Evolutionary conservation across 768 basidiomycete genomes (phyloP).

Genomic region (Leucocoprinus birnbaumii): DNA sequence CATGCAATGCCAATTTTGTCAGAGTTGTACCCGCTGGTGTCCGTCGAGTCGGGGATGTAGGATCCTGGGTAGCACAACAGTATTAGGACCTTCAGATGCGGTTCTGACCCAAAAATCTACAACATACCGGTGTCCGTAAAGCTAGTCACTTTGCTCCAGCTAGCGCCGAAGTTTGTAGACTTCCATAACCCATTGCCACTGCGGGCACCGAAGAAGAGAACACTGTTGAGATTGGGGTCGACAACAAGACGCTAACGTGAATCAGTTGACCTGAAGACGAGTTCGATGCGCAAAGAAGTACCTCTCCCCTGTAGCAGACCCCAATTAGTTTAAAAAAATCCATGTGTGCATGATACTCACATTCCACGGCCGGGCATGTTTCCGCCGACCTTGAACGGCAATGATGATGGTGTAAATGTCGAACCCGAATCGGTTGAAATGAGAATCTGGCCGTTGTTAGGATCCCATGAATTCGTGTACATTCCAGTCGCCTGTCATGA

Average conservation of each 20-base stretch:
- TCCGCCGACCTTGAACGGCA: constrained; percentile 68
- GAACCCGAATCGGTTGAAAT: constrained; percentile 56
- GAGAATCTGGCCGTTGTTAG: constrained; percentile 61
- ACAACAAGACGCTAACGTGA: constrained; percentile 49
- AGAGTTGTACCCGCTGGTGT: constrained; percentile 42
- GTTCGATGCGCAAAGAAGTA: constrained; percentile 14
- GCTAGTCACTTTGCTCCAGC: constrained; percentile 57
- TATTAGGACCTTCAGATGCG: no score
- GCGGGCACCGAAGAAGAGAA: constrained; percentile 62
- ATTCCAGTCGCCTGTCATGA: constrained; percentile 46
- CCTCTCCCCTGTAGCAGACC: constrained; percentile 40
- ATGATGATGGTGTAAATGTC: constrained; percentile 46
- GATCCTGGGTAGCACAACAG: constrained; percentile 33
- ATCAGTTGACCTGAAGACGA: neutral
- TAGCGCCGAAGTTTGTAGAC: constrained; percentile 54
- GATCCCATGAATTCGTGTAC: constrained; percentile 63
- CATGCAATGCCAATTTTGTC: constrained; percentile 49
- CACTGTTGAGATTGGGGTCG: constrained; percentile 60
- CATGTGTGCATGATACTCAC: constrained; percentile 22
- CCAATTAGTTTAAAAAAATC: neutral
- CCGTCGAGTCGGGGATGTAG: constrained; percentile 50
- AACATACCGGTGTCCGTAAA: constrained; percentile 58
- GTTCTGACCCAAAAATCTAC: no score
- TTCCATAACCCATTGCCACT: constrained; percentile 68
- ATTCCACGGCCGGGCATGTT: constrained; percentile 72